A percentile compares a stretch with the other conserved stretches of the same genome.
phyloP scores from a whole-genome alignment of 805 yeast genomes.

The Nakazawaea wyomingensis region DNA sequence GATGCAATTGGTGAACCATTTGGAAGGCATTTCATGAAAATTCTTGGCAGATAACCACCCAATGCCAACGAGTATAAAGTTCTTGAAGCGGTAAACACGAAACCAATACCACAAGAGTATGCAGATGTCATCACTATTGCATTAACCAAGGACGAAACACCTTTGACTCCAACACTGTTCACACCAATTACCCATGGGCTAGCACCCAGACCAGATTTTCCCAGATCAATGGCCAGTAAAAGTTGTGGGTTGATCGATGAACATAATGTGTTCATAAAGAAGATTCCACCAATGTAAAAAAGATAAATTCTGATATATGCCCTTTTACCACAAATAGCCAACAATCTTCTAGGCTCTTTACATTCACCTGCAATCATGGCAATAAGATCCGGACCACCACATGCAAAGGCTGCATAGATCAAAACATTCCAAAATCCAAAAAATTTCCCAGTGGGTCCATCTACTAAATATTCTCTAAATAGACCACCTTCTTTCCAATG shows the following conservation, averaged over 20 bases:
- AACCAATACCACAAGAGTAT: conserved; percentile 45
- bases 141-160: conserved; percentile 41
- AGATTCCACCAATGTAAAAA: conserved; percentile 43
- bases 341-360: conserved; percentile 40
- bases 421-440: conserved; percentile 39
- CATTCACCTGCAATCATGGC: conserved; percentile 44
- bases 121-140: conserved; percentile 37
- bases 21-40: conserved; percentile 38
- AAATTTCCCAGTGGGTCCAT: conserved; percentile 41
- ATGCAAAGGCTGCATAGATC: conserved; percentile 36
- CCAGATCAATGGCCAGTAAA: conserved; percentile 25
- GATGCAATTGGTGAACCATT: conserved; percentile 44
- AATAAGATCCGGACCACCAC: conserved; percentile 47
- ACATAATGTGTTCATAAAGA: conserved; percentile 40
- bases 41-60: conserved; percentile 41
- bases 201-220: conserved; percentile 40
- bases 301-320: conserved; percentile 39
- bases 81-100: conserved; percentile 43
- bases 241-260: conserved; percentile 37
- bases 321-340: conserved; percentile 43
- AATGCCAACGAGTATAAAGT: conserved; percentile 41
- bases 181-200: conserved; percentile 47
- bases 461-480: conserved; percentile 30
- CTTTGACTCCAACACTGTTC: conserved; percentile 36
- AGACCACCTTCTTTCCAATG: conserved; percentile 33